Evolutionary conservation across 306 rosid genomes (phyloP).

Genomic region (Dalbergia cultrata): DNA sequence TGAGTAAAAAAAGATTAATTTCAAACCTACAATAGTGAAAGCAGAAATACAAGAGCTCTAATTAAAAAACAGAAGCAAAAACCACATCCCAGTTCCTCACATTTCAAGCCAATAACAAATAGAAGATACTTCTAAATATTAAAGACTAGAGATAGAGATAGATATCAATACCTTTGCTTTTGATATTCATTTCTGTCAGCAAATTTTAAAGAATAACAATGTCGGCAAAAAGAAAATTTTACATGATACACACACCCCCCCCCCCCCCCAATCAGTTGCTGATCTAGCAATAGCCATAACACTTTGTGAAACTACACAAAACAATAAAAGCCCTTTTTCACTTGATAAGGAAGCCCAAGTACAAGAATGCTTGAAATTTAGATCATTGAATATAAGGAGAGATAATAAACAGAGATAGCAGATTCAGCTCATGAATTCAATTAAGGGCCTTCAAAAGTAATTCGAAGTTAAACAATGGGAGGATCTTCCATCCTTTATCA

Average conservation of each 20-base stretch:
- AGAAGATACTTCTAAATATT: neutral
- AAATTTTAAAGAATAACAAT: neutral
- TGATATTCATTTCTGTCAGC: neutral
- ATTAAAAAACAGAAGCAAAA: slow-evolving; percentile 26
- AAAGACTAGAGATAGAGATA: neutral
- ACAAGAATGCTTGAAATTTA: neutral
- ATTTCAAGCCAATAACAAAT: neutral
- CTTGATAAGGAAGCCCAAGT: neutral
- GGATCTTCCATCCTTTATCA: slow-evolving; percentile 16
- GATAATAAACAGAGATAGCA: neutral
- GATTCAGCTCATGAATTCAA: neutral
- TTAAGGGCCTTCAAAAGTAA: neutral
- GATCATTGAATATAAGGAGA: neutral
- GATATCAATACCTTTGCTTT: neutral
- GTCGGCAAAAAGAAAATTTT: neutral
- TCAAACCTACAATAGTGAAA: slow-evolving; percentile 39
- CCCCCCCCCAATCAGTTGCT: neutral
- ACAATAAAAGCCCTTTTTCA: neutral
- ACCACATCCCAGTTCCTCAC: neutral
- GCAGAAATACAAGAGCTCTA: slow-evolving; percentile 24
- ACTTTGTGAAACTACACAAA: neutral
- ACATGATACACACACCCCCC: neutral
- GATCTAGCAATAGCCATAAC: neutral
- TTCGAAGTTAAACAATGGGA: neutral
- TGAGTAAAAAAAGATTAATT: slow-evolving; percentile 47